These are phyloP conservation scores for Psilocybe cyanescens DNA, from an alignment of 768 basidiomycete species.

Conservation along the genomic window DNA sequence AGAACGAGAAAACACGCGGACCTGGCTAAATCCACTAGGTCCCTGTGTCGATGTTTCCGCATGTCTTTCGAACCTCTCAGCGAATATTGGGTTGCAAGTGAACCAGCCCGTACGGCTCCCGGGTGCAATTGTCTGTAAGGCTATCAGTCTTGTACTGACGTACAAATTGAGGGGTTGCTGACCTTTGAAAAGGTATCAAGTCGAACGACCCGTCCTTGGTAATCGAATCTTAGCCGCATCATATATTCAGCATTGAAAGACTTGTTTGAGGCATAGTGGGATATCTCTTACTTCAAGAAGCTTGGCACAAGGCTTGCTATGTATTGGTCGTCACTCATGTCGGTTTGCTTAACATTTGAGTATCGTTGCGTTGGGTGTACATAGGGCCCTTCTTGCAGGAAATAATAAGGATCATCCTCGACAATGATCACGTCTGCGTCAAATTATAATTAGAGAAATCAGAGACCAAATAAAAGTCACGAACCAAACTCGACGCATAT, in stretches of 20 bases:
- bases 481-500: conserved; percentile 80
- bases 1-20: conserved; percentile 19
- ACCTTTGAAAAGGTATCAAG: conserved; percentile 84
- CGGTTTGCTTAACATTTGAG: conserved; percentile 16
- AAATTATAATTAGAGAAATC: not conserved
- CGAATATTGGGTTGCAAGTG: conserved; percentile 76
- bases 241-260: not conserved
- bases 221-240: conserved; percentile 54
- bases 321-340: conserved; percentile 41
- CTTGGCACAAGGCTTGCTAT: conserved; percentile 61
- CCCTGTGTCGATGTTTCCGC: conserved; percentile 71
- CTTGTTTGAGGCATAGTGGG: not conserved
- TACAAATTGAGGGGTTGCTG: not conserved
- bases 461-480: conserved; percentile 7
- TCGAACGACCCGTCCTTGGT: conserved; percentile 83
- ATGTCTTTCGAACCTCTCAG: conserved; percentile 72
- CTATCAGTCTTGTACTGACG: not conserved
- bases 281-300: conserved; percentile 51
- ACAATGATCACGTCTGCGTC: conserved; percentile 70
- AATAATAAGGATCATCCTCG: conserved; percentile 85
- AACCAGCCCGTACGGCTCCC: conserved; percentile 82
- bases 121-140: conserved; percentile 69
- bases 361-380: conserved; percentile 40
- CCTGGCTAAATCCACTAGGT: conserved; percentile 76
- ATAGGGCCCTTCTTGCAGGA: conserved; percentile 68